Evolutionary conservation across 768 basidiomycete genomes (phyloP), one percentile per base, ranked within the genome.

Genomic region (Rhodotorula toruloides): DNA sequence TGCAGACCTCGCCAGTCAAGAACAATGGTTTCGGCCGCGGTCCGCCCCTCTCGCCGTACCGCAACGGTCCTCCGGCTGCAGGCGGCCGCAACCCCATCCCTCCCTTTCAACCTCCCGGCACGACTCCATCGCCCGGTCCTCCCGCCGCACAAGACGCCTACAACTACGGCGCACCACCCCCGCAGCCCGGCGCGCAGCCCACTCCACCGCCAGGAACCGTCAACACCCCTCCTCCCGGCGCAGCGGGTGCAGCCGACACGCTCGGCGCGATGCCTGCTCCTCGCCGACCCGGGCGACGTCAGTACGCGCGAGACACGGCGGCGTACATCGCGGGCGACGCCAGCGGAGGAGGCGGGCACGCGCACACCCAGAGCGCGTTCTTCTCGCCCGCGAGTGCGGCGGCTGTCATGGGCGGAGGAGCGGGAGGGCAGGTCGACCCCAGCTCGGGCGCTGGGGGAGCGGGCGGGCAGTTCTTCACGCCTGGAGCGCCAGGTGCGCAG

Each of bases 221-320:
- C 48, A 42, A 50, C 19, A 42, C 37, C 40, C 39, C 66, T 32
- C 66, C 66, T 1, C 66, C 66, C 4, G 53, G 57, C 40, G 54
- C 59, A 13, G 37, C 57, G 13, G 27, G 32, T 32, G 54, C 67
- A 10, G 57, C 61, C 39, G 58, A 59, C 58, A 37, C 40, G 54
- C 48, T 50, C 59, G 59, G 31, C 22, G 25, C 61, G 9, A 46
- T 59, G 25, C 46, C 50, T 27, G 40, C 57, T 9, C 42, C 44
- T 1, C 52, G 57, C 12, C 39, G 69, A 14, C 60, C 52, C 3
- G 50, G 57, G 0, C 43, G 69, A 11, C 22, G 69, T 22, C 57
- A 58, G 48, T 70, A 70, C 64, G 69, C 69, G 1, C 55, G 64
- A 31, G 64, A 70, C 48, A 65, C 69, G 36, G 47, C 61, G 10